These are phyloP conservation scores for Sarocladiaceae sp. DNA, from an alignment of 2,329 filamentous ascomycete species.

Conservation along the genomic window DNA sequence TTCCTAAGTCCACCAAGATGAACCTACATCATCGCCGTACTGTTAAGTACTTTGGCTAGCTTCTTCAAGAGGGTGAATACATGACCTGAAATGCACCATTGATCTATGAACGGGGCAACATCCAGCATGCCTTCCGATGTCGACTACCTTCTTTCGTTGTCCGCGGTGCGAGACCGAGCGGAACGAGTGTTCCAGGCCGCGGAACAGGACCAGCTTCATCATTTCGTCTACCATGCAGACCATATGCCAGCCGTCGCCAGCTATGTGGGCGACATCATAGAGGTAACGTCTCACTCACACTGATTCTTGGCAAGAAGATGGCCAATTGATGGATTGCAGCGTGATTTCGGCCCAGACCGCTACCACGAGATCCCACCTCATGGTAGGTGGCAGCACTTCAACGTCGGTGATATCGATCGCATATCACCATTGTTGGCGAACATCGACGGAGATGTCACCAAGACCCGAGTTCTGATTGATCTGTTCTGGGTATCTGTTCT, in stretches of 20 bases:
- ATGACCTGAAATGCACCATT: too few species aligned
- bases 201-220: slow-evolving; percentile 30
- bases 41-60: too few species aligned
- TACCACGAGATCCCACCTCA: slow-evolving; percentile 48
- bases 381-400: slow-evolving; percentile 60
- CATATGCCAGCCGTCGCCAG: slow-evolving; percentile 34
- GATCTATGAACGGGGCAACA: neutral
- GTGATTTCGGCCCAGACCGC: slow-evolving; percentile 45
- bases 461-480: slow-evolving; percentile 52
- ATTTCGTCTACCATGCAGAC: slow-evolving; percentile 36
- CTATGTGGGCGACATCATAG: slow-evolving; percentile 38
- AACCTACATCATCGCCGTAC: too few species aligned
- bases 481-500: slow-evolving; percentile 59
- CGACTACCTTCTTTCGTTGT: slow-evolving; percentile 29
- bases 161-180: slow-evolving; percentile 31
- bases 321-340: slow-evolving; percentile 24
- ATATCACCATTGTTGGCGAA: slow-evolving; percentile 38
- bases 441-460: slow-evolving; percentile 37
- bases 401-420: slow-evolving; percentile 49
- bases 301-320: neutral
- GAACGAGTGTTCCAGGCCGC: slow-evolving; percentile 29
- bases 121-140: neutral
- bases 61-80: too few species aligned
- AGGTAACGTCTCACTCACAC: slow-evolving; percentile 26
- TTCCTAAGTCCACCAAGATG: too few species aligned